Evolutionary conservation across 257 asterid genomes (phyloP).

Genomic region (Fraxinus anomala): DNA sequence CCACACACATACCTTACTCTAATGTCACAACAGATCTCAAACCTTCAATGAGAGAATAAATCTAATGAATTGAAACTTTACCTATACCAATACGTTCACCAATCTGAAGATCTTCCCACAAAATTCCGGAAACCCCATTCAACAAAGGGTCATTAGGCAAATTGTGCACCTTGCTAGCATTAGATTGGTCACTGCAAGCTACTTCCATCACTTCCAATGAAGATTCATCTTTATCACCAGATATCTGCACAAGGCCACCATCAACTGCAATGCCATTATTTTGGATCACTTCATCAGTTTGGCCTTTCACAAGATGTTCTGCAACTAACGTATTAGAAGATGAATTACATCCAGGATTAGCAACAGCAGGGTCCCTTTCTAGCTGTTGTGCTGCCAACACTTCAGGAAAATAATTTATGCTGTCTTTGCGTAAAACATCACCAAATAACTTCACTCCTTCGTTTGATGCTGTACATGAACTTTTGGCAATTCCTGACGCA

Average conservation of each 20-base stretch:
- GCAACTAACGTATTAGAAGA: constrained; percentile 39
- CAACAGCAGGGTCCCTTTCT: constrained; percentile 26
- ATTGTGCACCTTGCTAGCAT: constrained; percentile 39
- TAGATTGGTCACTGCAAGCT: constrained; percentile 37
- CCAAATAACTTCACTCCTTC: constrained; percentile 37
- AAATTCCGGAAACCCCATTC: constrained; percentile 80
- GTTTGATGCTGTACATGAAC: constrained; percentile 33
- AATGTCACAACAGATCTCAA: constrained; percentile 11
- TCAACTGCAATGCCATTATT: constrained; percentile 29
- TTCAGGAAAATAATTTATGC: constrained; percentile 38
- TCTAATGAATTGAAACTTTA: constrained; percentile 30
- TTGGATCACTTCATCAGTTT: constrained; percentile 37
- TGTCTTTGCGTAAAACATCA: constrained; percentile 27
- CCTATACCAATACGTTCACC: constrained; percentile 98
- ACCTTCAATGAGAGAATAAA: constrained; percentile 21
- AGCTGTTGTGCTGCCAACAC: constrained; percentile 33
- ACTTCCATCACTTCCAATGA: constrained; percentile 35
- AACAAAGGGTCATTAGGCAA: constrained; percentile 57
- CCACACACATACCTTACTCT: background rate
- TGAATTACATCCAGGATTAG: constrained; percentile 23
- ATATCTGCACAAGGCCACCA: constrained; percentile 29
- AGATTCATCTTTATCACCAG: constrained; percentile 35
- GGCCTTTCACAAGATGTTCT: constrained; percentile 31
- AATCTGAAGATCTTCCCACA: constrained; percentile 96
- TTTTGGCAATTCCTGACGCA: constrained; percentile 31